A percentile compares a stretch with the other conserved stretches of the same genome.
Evolutionary conservation across 805 yeast species (phyloP).

Genomic region (Sugiyamaella marilandica): DNA sequence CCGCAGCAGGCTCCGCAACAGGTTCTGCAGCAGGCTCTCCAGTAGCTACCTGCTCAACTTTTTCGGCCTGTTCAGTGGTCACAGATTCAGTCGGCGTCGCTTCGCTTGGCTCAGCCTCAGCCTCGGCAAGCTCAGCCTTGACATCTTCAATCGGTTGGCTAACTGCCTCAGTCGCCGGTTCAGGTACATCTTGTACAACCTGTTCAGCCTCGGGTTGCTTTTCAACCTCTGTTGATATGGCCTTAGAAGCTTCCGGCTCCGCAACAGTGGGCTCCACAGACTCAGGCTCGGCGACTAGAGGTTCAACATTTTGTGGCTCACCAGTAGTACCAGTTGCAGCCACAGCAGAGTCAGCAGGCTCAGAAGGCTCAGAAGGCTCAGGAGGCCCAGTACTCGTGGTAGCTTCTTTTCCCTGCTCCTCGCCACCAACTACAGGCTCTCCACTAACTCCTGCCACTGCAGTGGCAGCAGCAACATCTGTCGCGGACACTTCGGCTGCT

Average conservation of each 20-base stretch:
- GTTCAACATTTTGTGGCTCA: neutral
- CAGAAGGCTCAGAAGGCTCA: too few species aligned
- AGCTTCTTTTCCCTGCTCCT: neutral
- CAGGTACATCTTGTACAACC: constrained; percentile 7
- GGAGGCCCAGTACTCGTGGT: neutral
- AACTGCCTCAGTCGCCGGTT: constrained; percentile 9
- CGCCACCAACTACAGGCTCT: neutral
- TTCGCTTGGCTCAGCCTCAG: neutral
- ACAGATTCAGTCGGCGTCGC: too few species aligned
- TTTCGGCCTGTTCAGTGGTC: neutral
- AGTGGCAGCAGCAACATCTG: constrained; percentile 2
- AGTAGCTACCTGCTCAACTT: too few species aligned
- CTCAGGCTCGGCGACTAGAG: too few species aligned
- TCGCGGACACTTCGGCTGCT: constrained; percentile 7
- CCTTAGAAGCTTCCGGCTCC: constrained; percentile 9
- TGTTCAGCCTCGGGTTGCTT: constrained; percentile 3
- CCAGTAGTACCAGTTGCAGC: neutral
- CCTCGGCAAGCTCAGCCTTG: neutral
- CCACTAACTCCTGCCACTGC: constrained; percentile 2
- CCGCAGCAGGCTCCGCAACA: neutral
- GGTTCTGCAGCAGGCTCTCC: constrained; percentile 2
- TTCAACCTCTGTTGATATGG: neutral
- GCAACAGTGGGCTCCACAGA: neutral
- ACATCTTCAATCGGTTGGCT: neutral
- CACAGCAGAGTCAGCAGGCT: too few species aligned